phyloP scores from a whole-genome alignment of 2,329 filamentous ascomycete species.

The Fusarium penzigii region DNA sequence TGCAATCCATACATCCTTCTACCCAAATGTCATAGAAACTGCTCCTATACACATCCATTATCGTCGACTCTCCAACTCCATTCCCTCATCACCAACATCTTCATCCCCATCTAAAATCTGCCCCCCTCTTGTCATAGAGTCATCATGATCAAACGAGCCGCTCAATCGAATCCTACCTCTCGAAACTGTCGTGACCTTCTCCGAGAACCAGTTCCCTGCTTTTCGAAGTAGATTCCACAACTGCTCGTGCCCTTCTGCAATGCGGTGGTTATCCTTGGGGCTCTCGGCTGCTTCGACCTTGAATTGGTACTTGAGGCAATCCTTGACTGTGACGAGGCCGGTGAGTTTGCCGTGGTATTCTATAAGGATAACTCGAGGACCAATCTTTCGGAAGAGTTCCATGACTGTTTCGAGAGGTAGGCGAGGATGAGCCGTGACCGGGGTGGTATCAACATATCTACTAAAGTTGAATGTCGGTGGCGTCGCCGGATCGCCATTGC shows the following conservation, averaged over 20 bases:
- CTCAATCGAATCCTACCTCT: slow-evolving; percentile 59
- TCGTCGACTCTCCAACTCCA: slow-evolving; percentile 45
- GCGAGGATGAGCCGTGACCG: slow-evolving; percentile 86
- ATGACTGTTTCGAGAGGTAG: slow-evolving; percentile 95
- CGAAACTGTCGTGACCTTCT: slow-evolving; percentile 52
- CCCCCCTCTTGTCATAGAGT: slow-evolving; percentile 46
- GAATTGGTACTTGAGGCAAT: slow-evolving; percentile 97
- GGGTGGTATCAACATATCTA: slow-evolving; percentile 85
- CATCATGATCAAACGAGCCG: slow-evolving; percentile 38
- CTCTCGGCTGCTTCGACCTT: slow-evolving; percentile 88
- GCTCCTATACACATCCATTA: slow-evolving; percentile 8
- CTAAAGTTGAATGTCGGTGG: slow-evolving; percentile 73
- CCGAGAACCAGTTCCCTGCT: slow-evolving; percentile 60
- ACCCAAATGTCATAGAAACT: slow-evolving; percentile 1
- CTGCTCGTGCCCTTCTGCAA: slow-evolving; percentile 61
- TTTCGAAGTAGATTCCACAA: slow-evolving; percentile 61
- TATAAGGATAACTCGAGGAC: slow-evolving; percentile 87
- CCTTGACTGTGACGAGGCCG: slow-evolving; percentile 92
- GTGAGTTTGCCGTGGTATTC: slow-evolving; percentile 83
- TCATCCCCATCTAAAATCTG: slow-evolving; percentile 45
- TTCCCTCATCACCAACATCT: slow-evolving; percentile 41
- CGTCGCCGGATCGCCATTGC: slow-evolving; percentile 18
- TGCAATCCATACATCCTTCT: slow-evolving; percentile 20
- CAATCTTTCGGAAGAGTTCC: slow-evolving; percentile 98
- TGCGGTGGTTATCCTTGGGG: slow-evolving; percentile 58